A percentile compares a stretch with the other conserved stretches of the same genome.
Evolutionary conservation across 2,329 filamentous ascomycete species (phyloP).

Genomic region (Neonectria faginata): DNA sequence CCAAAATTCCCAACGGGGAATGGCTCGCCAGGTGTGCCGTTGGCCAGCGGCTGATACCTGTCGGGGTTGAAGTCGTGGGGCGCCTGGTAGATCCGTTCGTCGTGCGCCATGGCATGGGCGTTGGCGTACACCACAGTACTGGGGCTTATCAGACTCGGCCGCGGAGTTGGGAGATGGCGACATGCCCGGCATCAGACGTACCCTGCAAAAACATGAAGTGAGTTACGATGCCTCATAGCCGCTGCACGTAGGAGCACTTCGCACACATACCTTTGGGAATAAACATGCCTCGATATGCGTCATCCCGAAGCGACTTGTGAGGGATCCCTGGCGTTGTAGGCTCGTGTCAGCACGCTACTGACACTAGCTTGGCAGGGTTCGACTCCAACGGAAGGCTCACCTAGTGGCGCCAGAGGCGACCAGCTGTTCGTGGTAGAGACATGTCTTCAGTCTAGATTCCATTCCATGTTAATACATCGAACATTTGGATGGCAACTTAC

Average conservation of each 20-base stretch:
- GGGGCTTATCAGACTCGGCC: conserved; percentile 35
- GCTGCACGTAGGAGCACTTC: neutral
- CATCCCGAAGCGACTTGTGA: conserved; percentile 65
- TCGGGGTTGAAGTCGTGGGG: conserved; percentile 61
- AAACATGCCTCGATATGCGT: conserved; percentile 67
- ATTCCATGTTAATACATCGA: neutral
- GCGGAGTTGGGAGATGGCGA: conserved; percentile 16
- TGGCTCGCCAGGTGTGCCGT: conserved; percentile 55
- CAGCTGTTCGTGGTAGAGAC: conserved; percentile 40
- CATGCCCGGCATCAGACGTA: conserved; percentile 22
- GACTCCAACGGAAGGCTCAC: conserved; percentile 38
- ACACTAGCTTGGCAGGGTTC: conserved; percentile 23
- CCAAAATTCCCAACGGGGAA: conserved; percentile 53
- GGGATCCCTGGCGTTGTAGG: conserved; percentile 55
- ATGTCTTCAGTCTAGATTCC: conserved; percentile 16
- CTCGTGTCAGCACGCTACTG: conserved; percentile 22
- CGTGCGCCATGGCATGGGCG: conserved; percentile 56
- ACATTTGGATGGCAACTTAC: conserved; percentile 20
- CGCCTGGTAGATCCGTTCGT: conserved; percentile 55
- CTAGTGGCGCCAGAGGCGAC: conserved; percentile 60
- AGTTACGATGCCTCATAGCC: conserved; percentile 11
- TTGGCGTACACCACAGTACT: conserved; percentile 57
- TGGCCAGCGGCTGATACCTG: conserved; percentile 49
- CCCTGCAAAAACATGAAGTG: conserved; percentile 31
- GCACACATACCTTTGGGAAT: conserved; percentile 62